Evolutionary conservation across 2,329 filamentous ascomycete genomes (phyloP), one percentile per base, ranked within the genome.

Genomic region (Colletotrichum somersetense): DNA sequence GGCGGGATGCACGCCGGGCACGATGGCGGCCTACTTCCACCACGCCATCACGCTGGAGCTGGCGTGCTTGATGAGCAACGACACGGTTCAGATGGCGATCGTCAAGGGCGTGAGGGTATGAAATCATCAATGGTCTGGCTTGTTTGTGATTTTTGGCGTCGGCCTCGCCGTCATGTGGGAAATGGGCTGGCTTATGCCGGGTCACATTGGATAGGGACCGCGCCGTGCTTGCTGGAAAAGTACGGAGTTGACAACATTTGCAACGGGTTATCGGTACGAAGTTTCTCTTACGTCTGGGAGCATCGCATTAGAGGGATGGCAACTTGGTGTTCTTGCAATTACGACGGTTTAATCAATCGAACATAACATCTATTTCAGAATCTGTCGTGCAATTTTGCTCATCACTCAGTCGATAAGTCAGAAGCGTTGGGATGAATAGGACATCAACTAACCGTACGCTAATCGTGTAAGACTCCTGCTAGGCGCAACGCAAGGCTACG

Each of bases 11-110:
- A 55, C 30, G 14, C 69, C 66, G 2, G 69, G 69, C 8, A 69
- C 69, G 58, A 72, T 72, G 69, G 69, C 69, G 40, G 69, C 69
- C 23, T 72, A 72, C 66, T 72, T 72, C 46, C 69, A 72, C 46
- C 69, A 69, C 33, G 69, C 69, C 0, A 69, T 72, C 2, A 72
- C 69, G 46, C 48, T 72, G 23, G 69, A 72, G 48, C 66, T 72
- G 69, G 69, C 69, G 4, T 72, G 69, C 30, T 26, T 72, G 33
- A 72, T 72, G 69, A 69, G 66, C 58, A 68, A 72, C 48, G 69
- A 72, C 53, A 20, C 59, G 23, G 40, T 69, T 16, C 69, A 72
- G 48, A 59, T 69, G 66, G 69, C 69, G 7, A 72, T 72, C 2
- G 69, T 72, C 2, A 72, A 69, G 66, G 69, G 69, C 6, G 33